These are phyloP conservation scores for Talaromyces sp. DNA, from an alignment of 2,329 filamentous ascomycete genomes.

Conservation along the genomic window DNA sequence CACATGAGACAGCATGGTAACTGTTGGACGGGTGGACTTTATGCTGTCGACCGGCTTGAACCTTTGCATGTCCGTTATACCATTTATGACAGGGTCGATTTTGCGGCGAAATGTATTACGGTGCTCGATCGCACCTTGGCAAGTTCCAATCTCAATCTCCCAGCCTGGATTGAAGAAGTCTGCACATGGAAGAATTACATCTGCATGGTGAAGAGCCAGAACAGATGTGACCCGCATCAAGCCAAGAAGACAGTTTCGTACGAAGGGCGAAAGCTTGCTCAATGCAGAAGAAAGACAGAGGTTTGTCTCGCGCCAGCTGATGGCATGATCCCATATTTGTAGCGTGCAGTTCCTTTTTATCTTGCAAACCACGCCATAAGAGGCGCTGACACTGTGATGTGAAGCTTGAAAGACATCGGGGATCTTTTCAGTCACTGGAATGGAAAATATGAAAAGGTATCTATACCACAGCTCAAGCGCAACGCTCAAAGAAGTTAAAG, in stretches of 20 bases:
- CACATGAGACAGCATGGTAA: conserved; percentile 66
- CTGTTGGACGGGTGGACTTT: conserved; percentile 61
- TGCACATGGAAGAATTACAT: conserved; percentile 60
- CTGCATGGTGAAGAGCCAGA: conserved; percentile 58
- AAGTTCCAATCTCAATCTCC: conserved; percentile 64
- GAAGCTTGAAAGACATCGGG: conserved; percentile 66
- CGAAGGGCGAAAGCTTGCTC: conserved; percentile 53
- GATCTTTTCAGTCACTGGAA: conserved; percentile 58
- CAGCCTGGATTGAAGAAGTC: conserved; percentile 67
- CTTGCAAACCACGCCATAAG: conserved; percentile 65
- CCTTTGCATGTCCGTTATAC: conserved; percentile 65
- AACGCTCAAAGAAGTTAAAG: conserved; percentile 38
- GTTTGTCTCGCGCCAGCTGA: conserved; percentile 62
- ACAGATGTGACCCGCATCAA: conserved; percentile 53
- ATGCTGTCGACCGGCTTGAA: conserved; percentile 64
- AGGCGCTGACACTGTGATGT: conserved; percentile 63
- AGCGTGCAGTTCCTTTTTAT: conserved; percentile 62
- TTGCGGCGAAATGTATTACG: conserved; percentile 61
- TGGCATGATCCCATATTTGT: conserved; percentile 67
- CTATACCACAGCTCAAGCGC: conserved; percentile 46
- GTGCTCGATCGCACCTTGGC: conserved; percentile 59
- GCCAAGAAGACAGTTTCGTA: conserved; percentile 52
- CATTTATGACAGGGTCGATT: conserved; percentile 67
- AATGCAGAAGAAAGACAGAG: conserved; percentile 54
- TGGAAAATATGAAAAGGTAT: conserved; percentile 60